Evolutionary conservation across 768 basidiomycete genomes (phyloP), one percentile per base, ranked within the genome.

Genomic region (Leucosporidium creatinivorum): DNA sequence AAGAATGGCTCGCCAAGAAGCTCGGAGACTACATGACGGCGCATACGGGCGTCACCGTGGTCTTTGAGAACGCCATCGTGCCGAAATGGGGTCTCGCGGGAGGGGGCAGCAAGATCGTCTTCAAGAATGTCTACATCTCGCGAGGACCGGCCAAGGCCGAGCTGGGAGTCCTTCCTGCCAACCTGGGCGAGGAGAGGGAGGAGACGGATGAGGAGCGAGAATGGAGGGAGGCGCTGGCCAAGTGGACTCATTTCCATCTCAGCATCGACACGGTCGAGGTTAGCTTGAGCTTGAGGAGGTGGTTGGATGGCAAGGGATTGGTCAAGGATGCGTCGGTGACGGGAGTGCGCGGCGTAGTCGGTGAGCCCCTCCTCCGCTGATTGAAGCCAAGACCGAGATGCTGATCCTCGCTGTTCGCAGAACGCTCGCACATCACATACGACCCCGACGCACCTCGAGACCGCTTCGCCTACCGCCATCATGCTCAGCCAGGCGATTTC

Each of bases 61-160:
- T 94, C 62, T 97, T 97, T 77, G 96, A 99, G 78, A 92, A 90
- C 7, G 96, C 96, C 36, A 93, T 98, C 73, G 93, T 98, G 15
- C 94, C 96, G 4, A 93, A 91, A 77, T 96, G 93, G 92, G 72
- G 72, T 12, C 12, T 73, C 26, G 61, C 62, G 8, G 60, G 65
- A 15, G 33, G 49, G 1, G 52, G 25, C 9, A 93, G 92, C 15
- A 87, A 88, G 19, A 87, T 99, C 62, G 93, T 93, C 0, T 94
- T 99, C 83, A 91, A 91, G 77, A 96, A 97, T 73, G 93, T 98
- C 54, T 98, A 89, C 74, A 82, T 99, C 56, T 93, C 92, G 28
- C 86, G 91, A 15, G 83, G 91, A 8, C 88, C 90, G 3, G 58
- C 65, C 44, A 67, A 69, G 60, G 61, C 67, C 21, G 68, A 73